phyloP scores from a whole-genome alignment of 2,329 filamentous ascomycete species.

The Sporothrix inflata region DNA sequence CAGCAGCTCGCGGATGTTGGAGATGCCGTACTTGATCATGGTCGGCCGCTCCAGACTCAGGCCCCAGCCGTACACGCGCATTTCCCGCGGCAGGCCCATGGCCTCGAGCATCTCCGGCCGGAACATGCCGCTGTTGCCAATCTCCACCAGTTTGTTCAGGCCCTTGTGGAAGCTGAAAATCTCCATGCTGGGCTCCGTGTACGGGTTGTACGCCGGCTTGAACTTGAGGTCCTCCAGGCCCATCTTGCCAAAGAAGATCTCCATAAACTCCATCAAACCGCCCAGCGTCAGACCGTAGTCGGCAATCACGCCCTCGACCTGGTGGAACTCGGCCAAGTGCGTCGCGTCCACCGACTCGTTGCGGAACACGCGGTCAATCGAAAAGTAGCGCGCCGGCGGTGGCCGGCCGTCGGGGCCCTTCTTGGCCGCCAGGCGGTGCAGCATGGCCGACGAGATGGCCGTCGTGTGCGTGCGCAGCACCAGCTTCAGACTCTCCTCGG shows the following conservation, averaged over 20 bases:
- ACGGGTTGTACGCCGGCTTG: constrained; percentile 93
- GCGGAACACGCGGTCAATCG: constrained; percentile 96
- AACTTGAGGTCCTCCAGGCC: constrained; percentile 83
- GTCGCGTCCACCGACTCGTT: constrained; percentile 98
- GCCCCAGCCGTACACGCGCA: constrained; percentile 94
- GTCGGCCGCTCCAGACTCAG: constrained; percentile 90
- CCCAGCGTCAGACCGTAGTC: constrained; percentile 93
- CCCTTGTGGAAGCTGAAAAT: constrained; percentile 96
- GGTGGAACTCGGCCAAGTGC: constrained; percentile 96
- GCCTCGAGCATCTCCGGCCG: constrained; percentile 94
- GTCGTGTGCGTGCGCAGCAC: constrained; percentile 97
- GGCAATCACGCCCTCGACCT: constrained; percentile 97
- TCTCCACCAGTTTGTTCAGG: constrained; percentile 89
- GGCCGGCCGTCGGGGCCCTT: constrained; percentile 71
- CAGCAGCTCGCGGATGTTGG: constrained; percentile 88
- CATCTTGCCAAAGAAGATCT: constrained; percentile 83
- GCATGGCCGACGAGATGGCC: constrained; percentile 84
- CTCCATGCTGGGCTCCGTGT: constrained; percentile 96
- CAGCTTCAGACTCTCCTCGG: constrained; percentile 81
- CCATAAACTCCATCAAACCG: constrained; percentile 73
- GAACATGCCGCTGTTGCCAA: constrained; percentile 99
- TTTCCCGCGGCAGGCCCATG: constrained; percentile 83
- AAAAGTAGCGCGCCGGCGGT: constrained; percentile 87
- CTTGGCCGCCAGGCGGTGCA: constrained; percentile 79
- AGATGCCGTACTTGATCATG: constrained; percentile 93